These are phyloP conservation scores for Solanum sejunctum DNA, from an alignment of 257 asterid genomes.

Conservation along the genomic window DNA sequence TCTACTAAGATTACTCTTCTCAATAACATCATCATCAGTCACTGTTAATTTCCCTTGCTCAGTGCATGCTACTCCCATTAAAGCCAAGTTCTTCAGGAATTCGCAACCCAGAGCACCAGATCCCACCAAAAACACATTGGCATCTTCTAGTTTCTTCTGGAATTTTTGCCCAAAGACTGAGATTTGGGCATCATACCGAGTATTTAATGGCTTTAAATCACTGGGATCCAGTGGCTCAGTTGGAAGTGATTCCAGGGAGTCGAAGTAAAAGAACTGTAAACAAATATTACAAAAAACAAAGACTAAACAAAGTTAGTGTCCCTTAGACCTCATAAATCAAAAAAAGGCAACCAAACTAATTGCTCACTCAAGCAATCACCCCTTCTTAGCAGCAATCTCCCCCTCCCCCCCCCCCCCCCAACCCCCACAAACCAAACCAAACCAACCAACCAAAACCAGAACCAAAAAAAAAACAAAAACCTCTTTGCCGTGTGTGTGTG, in stretches of 20 bases:
- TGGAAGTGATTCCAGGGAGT: conserved; percentile 87
- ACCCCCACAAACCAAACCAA: too few species aligned
- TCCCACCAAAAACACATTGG: conserved; percentile 73
- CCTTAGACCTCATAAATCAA: background rate
- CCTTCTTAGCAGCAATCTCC: background rate
- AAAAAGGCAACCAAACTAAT: background rate
- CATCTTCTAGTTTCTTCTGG: conserved; percentile 79
- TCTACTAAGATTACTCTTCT: conserved; percentile 92
- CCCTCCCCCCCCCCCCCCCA: too few species aligned
- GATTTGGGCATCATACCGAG: conserved; percentile 92
- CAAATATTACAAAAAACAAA: background rate
- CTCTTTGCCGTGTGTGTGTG: background rate
- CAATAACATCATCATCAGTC: conserved; percentile 92
- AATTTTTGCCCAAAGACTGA: conserved; percentile 79
- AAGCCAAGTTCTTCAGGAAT: conserved; percentile 78
- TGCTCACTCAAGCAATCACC: background rate
- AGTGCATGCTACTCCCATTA: conserved; percentile 89
- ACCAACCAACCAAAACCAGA: too few species aligned
- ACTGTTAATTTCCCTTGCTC: conserved; percentile 59
- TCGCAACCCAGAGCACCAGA: conserved; percentile 98
- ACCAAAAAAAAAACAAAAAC: too few species aligned
- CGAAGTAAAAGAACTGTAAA: conserved; percentile 82
- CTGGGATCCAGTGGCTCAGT: conserved; percentile 58
- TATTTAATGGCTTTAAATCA: conserved; percentile 61
- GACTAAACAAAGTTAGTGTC: background rate